Evolutionary conservation across 2,329 filamentous ascomycete genomes (phyloP).

Genomic region (Drechslerella stenobrocha): DNA sequence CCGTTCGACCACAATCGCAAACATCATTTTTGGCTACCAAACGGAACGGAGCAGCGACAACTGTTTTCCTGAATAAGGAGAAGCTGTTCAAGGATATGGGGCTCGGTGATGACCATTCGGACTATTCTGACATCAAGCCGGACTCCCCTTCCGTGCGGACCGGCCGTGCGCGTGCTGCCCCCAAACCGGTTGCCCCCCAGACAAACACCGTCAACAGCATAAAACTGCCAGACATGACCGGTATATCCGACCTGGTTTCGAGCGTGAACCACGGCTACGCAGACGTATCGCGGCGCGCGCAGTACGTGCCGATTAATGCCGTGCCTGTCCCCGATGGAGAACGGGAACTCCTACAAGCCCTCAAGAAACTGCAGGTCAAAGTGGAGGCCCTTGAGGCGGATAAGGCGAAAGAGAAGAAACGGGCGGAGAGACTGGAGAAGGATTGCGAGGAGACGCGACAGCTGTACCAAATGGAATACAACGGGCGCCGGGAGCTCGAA

Average conservation of each 20-base stretch:
- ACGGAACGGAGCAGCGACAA: conserved; percentile 10
- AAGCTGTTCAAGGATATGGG: conserved; percentile 45
- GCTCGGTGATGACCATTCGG: conserved; percentile 18
- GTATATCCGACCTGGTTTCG: conserved; percentile 45
- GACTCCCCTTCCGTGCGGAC: conserved; percentile 26
- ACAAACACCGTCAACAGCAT: conserved; percentile 30
- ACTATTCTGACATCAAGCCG: conserved; percentile 32
- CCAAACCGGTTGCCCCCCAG: conserved; percentile 34
- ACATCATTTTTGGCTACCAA: conserved; percentile 1
- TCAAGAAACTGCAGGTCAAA: conserved; percentile 52
- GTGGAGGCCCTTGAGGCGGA: conserved; percentile 49
- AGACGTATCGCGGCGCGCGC: conserved; percentile 15
- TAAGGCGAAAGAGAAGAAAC: conserved; percentile 49
- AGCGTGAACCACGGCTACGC: conserved; percentile 37
- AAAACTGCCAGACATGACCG: conserved; percentile 45
- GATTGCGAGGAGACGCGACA: conserved; percentile 50
- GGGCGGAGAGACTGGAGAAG: conserved; percentile 49
- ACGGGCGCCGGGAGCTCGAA: conserved; percentile 46
- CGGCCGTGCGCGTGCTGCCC: conserved; percentile 18
- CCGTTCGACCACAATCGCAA: conserved; percentile 15
- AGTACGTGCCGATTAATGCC: conserved; percentile 50
- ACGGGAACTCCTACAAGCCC: conserved; percentile 50
- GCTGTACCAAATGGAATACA: conserved; percentile 50
- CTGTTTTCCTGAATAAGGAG: conserved; percentile 33
- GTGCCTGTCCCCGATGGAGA: conserved; percentile 52